These are phyloP conservation scores for Penicillium odoratum DNA, from an alignment of 495 filamentous ascomycete species.

Conservation along the genomic window DNA sequence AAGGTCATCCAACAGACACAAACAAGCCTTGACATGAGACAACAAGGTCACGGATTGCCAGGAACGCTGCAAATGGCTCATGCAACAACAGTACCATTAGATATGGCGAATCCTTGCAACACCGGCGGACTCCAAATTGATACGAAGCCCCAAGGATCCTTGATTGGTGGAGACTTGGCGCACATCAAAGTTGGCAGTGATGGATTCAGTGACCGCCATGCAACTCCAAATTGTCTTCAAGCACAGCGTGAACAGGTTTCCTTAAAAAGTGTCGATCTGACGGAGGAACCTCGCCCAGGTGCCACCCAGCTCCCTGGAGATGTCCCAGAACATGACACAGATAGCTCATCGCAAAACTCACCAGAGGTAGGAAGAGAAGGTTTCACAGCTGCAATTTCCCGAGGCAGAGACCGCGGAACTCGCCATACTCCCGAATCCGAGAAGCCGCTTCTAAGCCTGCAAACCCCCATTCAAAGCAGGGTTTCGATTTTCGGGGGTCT, in stretches of 20 bases:
- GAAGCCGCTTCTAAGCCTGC: constrained; percentile 19
- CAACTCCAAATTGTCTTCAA: background rate
- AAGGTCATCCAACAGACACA: no score
- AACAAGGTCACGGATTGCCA: background rate
- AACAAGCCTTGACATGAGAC: no score
- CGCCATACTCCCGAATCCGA: constrained; percentile 23
- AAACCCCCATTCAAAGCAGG: constrained; percentile 1
- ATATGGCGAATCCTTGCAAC: background rate
- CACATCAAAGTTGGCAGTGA: background rate
- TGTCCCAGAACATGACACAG: background rate
- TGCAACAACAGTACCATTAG: background rate
- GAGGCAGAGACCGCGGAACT: background rate
- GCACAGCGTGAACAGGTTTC: background rate
- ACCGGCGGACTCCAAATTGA: background rate
- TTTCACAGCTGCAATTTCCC: background rate
- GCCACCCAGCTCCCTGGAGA: background rate
- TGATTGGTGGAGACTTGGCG: background rate
- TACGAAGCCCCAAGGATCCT: background rate
- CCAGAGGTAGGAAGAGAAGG: background rate
- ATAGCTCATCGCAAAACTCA: background rate
- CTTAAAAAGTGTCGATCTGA: background rate
- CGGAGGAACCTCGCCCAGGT: background rate
- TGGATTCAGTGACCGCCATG: background rate
- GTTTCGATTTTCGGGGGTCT: background rate
- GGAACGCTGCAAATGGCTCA: background rate